A percentile compares a stretch with the other conserved stretches of the same genome.
phyloP scores from a whole-genome alignment of 2,329 filamentous ascomycete genomes.

The Colletotrichum tofieldiae region DNA sequence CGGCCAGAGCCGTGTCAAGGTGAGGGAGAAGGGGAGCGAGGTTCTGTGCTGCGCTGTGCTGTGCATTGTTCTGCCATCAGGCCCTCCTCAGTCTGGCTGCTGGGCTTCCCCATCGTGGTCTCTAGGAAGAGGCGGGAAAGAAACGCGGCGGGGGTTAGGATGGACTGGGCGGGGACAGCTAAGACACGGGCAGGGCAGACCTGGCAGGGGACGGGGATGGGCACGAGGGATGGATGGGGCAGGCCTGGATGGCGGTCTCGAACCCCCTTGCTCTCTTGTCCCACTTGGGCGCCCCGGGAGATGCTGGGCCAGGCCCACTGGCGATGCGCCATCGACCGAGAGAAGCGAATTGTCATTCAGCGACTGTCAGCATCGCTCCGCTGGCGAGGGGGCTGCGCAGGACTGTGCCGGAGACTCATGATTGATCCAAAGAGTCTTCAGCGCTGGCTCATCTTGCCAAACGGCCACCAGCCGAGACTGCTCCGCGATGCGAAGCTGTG shows the following conservation, averaged over 20 bases:
- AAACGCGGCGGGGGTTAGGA: slow-evolving; percentile 1
- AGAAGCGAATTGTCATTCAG: slow-evolving; percentile 33
- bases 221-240: slow-evolving; percentile 11
- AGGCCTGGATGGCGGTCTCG: slow-evolving; percentile 23
- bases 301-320: slow-evolving; percentile 25
- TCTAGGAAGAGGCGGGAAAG: not conserved
- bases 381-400: slow-evolving; percentile 12
- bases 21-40: not conserved
- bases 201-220: slow-evolving; percentile 11
- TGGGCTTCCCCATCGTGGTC: not conserved
- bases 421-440: not conserved
- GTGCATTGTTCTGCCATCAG: not conserved
- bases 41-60: not conserved
- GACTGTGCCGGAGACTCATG: slow-evolving; percentile 11
- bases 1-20: not conserved
- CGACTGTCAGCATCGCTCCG: slow-evolving; percentile 26
- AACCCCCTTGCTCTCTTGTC: slow-evolving; percentile 35
- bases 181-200: slow-evolving; percentile 15
- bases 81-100: not conserved
- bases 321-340: not conserved
- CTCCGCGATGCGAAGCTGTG: not conserved
- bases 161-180: slow-evolving; percentile 6
- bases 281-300: slow-evolving; percentile 32
- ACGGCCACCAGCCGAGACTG: slow-evolving; percentile 1
- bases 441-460: slow-evolving; percentile 9